Conservation (phyloP, 2,329 filamentous ascomycete genomes). For the Lecanicillium sp. region DNA sequence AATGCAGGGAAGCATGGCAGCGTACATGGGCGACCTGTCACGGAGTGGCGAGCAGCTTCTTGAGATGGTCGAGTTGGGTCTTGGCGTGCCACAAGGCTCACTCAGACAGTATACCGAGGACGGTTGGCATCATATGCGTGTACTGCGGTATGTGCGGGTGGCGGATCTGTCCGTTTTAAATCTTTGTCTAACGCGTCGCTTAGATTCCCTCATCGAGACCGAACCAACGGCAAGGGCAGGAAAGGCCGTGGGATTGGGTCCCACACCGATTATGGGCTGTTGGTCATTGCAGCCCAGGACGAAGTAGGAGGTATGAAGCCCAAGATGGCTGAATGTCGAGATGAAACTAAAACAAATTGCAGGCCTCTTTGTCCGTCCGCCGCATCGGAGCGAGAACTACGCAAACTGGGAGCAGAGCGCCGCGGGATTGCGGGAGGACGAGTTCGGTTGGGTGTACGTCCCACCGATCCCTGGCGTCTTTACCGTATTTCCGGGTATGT, state of each 20-base stretch:
- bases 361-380: conserved; percentile 42
- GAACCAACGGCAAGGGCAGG: conserved; percentile 43
- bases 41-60: conserved; percentile 39
- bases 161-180: background rate
- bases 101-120: conserved; percentile 38
- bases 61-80: conserved; percentile 38
- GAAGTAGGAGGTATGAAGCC: conserved; percentile 37
- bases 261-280: conserved; percentile 46
- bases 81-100: conserved; percentile 33
- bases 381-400: conserved; percentile 31
- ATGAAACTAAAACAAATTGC: too few relatives aligned
- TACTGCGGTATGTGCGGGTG: conserved; percentile 35
- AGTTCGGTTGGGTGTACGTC: conserved; percentile 42
- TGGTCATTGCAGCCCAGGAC: conserved; percentile 45
- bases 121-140: conserved; percentile 46
- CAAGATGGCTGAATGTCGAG: background rate
- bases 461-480: conserved; percentile 38
- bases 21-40: conserved; percentile 37
- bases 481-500: conserved; percentile 42
- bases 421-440: conserved; percentile 38
- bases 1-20: conserved; percentile 34
- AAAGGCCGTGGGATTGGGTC: conserved; percentile 44
- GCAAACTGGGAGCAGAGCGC: conserved; percentile 41
- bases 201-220: conserved; percentile 28
- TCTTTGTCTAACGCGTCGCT: background rate